Evolutionary conservation across 2,329 filamentous ascomycete species (phyloP).

Genomic region (Falciphora oryzae): DNA sequence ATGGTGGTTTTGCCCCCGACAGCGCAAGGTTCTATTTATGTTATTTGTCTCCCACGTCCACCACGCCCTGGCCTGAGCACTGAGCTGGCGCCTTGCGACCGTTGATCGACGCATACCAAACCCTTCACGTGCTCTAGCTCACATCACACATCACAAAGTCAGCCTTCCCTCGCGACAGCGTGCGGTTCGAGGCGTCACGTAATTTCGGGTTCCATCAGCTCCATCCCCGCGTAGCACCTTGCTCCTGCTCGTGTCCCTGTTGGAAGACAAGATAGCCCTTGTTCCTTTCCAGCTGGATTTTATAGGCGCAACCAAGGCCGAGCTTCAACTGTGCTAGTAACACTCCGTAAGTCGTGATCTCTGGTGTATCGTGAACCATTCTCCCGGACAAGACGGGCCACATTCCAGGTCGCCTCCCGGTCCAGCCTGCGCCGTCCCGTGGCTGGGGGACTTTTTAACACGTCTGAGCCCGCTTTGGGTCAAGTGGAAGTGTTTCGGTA

Average conservation of each 20-base stretch:
- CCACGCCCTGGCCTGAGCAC: no score
- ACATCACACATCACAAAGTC: neutral
- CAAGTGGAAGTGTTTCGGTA: neutral
- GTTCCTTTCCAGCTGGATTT: neutral
- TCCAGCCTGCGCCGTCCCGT: neutral
- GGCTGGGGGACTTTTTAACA: no score
- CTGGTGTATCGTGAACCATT: no score
- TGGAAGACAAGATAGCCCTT: no score
- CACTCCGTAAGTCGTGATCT: no score
- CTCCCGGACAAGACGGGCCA: no score
- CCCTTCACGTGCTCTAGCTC: no score
- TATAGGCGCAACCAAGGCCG: neutral
- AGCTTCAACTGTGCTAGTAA: no score
- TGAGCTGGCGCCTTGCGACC: no score
- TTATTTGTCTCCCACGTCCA: neutral
- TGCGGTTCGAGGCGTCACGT: neutral
- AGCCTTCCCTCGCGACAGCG: neutral
- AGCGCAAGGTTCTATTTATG: neutral
- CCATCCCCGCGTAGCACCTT: neutral
- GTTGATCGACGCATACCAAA: neutral
- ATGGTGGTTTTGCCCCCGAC: no score
- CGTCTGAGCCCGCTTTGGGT: neutral
- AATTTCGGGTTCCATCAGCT: neutral
- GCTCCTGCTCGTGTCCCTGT: neutral
- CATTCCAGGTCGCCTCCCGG: no score